These are phyloP conservation scores for Cantharellus cinnabarinus DNA, from an alignment of 768 basidiomycete genomes.

Conservation along the genomic window DNA sequence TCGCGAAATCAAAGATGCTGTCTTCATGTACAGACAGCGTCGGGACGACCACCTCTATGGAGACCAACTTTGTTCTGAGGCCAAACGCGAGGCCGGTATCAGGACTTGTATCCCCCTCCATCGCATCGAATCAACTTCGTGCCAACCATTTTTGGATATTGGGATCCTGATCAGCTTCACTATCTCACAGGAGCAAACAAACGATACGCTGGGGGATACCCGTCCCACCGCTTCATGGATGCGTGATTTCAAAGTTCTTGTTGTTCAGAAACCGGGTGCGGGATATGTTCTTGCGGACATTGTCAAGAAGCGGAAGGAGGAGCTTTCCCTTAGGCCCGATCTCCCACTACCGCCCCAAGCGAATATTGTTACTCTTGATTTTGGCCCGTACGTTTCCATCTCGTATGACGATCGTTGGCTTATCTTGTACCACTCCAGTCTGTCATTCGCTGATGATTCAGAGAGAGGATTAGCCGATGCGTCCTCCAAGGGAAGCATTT, in stretches of 20 bases:
- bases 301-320: not conserved
- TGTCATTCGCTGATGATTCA: too few relatives aligned
- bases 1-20: conserved; percentile 25
- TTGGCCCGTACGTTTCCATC: conserved; percentile 2
- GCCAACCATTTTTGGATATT: conserved; percentile 5
- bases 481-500: too few relatives aligned
- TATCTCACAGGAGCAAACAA: conserved; percentile 1
- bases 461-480: too few relatives aligned
- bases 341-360: not conserved
- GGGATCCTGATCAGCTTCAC: conserved; percentile 5
- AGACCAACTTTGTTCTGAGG: conserved; percentile 9
- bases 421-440: too few relatives aligned
- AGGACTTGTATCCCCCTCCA: conserved; percentile 28
- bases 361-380: conserved; percentile 5
- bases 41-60: conserved; percentile 14
- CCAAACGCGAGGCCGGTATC: conserved; percentile 20
- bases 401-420: too few relatives aligned
- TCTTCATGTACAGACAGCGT: conserved; percentile 21
- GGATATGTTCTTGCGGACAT: not conserved
- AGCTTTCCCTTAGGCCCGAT: not conserved
- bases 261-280: not conserved
- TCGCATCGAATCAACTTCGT: conserved; percentile 16
- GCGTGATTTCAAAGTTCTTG: not conserved
- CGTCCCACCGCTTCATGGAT: not conserved
- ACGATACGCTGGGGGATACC: not conserved